These are phyloP conservation scores for Flaveria brownii DNA, from an alignment of 129 eudicot species.

Conservation along the genomic window DNA sequence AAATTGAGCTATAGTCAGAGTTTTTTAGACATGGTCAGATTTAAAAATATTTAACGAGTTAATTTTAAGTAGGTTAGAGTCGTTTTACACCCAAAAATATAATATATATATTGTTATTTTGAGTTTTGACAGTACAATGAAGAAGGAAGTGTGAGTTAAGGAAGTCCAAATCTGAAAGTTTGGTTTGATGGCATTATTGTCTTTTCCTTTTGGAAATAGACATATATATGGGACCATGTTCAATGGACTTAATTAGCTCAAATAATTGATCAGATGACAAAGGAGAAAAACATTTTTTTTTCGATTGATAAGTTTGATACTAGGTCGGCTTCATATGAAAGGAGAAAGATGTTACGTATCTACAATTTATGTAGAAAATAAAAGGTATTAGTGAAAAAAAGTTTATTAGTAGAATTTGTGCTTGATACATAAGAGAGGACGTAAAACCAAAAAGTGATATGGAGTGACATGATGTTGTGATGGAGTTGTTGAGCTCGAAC, in stretches of 20 bases:
- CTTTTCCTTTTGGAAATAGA: constrained; percentile 7
- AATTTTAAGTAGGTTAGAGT: neutral
- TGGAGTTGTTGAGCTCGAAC: too few species aligned
- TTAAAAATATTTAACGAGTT: neutral
- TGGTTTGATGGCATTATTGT: constrained; percentile 27
- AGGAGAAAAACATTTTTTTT: neutral
- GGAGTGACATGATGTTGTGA: too few species aligned
- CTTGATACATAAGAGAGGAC: too few species aligned
- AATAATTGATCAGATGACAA: constrained; percentile 20
- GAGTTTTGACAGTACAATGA: too few species aligned
- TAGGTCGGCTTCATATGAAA: neutral
- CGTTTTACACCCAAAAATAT: constrained; percentile 4
- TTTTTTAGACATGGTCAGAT: neutral
- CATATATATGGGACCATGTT: constrained; percentile 25
- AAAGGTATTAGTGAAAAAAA: neutral
- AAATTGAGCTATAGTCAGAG: neutral
- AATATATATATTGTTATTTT: too few species aligned
- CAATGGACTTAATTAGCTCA: neutral
- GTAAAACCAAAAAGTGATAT: too few species aligned
- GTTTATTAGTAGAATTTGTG: too few species aligned
- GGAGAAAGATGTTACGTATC: neutral
- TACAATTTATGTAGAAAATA: neutral
- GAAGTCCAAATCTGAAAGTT: constrained; percentile 30
- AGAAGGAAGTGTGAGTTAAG: constrained; percentile 20
- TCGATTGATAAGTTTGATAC: neutral